Conservation (phyloP, 2,329 filamentous ascomycete genomes). For the Penicillium oxalicum region DNA sequence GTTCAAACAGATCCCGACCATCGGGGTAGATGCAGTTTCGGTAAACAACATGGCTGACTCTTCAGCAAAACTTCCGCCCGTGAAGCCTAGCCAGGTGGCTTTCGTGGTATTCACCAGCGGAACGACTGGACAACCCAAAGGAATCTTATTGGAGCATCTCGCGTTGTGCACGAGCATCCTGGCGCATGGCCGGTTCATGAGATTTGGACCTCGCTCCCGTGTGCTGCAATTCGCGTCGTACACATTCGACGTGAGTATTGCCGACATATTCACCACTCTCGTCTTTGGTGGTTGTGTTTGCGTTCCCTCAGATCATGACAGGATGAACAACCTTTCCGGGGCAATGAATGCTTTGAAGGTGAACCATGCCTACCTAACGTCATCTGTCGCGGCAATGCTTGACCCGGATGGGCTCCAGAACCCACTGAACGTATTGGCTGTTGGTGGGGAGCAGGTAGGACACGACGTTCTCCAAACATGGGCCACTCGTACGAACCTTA, state of each 20-base stretch:
- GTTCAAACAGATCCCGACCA: too few species aligned
- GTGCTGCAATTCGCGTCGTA: not conserved
- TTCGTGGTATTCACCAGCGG: not conserved
- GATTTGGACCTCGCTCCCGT: not conserved
- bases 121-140: not conserved
- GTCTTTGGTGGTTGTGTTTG: not conserved
- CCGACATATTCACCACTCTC: not conserved
- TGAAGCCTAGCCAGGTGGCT: not conserved
- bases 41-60: too few species aligned
- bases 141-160: not conserved
- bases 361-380: not conserved
- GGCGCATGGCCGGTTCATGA: not conserved
- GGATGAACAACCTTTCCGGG: not conserved
- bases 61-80: not conserved
- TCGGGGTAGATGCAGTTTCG: too few species aligned
- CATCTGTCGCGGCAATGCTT: not conserved
- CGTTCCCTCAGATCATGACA: not conserved
- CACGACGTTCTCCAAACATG: not conserved
- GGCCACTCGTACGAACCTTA: not conserved
- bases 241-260: not conserved
- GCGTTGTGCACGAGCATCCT: not conserved
- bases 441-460: not conserved
- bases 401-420: not conserved
- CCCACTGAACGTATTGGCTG: not conserved
- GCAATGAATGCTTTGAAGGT: not conserved